Conservation (phyloP, 2,329 filamentous ascomycete genomes). For the Fusarium bactridioides region DNA sequence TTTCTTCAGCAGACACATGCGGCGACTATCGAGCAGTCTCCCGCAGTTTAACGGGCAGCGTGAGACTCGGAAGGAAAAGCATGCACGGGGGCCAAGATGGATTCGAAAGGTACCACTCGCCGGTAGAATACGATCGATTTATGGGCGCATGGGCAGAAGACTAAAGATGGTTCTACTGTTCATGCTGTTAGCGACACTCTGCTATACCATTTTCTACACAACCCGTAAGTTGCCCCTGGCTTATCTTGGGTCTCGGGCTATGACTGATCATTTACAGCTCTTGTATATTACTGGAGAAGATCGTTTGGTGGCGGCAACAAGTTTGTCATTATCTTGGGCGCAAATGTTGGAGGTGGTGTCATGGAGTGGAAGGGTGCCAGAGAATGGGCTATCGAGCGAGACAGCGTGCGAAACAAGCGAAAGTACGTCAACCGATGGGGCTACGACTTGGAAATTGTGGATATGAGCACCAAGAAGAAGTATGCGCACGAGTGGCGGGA, state of each 20-base stretch:
- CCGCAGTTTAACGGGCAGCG: constrained; percentile 71
- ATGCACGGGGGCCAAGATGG: constrained; percentile 66
- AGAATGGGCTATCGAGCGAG: constrained; percentile 97
- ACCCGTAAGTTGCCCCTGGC: constrained; percentile 68
- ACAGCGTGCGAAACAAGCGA: constrained; percentile 94
- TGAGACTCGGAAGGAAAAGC: constrained; percentile 82
- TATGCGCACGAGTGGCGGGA: constrained; percentile 99
- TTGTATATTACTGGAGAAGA: constrained; percentile 73
- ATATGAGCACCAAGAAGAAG: constrained; percentile 98
- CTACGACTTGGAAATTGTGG: constrained; percentile 94
- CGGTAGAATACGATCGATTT: constrained; percentile 55
- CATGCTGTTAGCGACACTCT: constrained; percentile 70
- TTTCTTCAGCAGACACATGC: constrained; percentile 87
- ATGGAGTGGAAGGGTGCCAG: constrained; percentile 99
- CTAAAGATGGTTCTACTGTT: constrained; percentile 70
- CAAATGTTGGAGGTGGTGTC: constrained; percentile 94
- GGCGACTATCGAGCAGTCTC: constrained; percentile 79
- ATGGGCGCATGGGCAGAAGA: constrained; percentile 67
- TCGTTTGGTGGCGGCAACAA: constrained; percentile 84
- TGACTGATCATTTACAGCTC: constrained; percentile 18
- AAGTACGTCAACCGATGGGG: constrained; percentile 89
- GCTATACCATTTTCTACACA: constrained; percentile 74
- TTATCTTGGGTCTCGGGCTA: neutral
- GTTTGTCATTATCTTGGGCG: constrained; percentile 90
- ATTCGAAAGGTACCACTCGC: constrained; percentile 56